Conservation (phyloP, 2,329 filamentous ascomycete species). For the Phialophora tarda region DNA sequence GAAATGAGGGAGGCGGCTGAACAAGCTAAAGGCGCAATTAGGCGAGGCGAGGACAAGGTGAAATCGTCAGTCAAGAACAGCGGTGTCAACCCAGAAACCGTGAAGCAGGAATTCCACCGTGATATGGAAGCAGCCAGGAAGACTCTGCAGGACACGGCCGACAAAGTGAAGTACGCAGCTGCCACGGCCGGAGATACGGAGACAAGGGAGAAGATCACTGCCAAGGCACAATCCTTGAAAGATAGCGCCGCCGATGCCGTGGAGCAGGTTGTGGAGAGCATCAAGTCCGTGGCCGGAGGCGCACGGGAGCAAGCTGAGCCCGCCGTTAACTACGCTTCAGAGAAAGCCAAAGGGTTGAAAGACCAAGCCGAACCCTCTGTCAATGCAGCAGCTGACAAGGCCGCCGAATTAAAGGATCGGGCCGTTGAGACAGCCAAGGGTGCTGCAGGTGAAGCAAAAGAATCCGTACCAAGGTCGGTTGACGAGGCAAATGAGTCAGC, state of each 20-base stretch:
- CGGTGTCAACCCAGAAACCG: slow-evolving; percentile 24
- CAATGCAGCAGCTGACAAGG: slow-evolving; percentile 21
- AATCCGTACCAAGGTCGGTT: neutral
- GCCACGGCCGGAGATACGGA: slow-evolving; percentile 10
- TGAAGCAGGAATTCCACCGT: slow-evolving; percentile 33
- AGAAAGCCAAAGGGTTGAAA: slow-evolving; percentile 6
- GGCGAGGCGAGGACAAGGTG: slow-evolving; percentile 19
- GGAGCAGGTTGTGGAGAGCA: slow-evolving; percentile 16
- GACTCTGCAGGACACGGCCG: slow-evolving; percentile 20
- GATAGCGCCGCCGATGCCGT: slow-evolving; percentile 23
- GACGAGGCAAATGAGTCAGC: neutral
- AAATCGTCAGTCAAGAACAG: slow-evolving; percentile 23
- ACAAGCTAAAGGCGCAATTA: slow-evolving; percentile 21
- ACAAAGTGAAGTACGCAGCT: slow-evolving; percentile 22
- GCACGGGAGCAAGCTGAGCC: slow-evolving; percentile 20
- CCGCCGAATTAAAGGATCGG: slow-evolving; percentile 10
- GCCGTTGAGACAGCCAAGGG: slow-evolving; percentile 9
- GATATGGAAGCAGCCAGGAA: slow-evolving; percentile 32
- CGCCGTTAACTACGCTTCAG: slow-evolving; percentile 11
- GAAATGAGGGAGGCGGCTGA: slow-evolving; percentile 29
- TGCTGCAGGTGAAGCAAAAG: neutral
- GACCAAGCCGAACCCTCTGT: slow-evolving; percentile 8
- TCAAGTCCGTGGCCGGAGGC: slow-evolving; percentile 23
- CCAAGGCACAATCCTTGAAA: slow-evolving; percentile 19
- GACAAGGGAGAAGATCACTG: slow-evolving; percentile 8